Evolutionary conservation across 1,139 yeast species (phyloP).

Genomic region (Yamadazyma pseudoaaseri): DNA sequence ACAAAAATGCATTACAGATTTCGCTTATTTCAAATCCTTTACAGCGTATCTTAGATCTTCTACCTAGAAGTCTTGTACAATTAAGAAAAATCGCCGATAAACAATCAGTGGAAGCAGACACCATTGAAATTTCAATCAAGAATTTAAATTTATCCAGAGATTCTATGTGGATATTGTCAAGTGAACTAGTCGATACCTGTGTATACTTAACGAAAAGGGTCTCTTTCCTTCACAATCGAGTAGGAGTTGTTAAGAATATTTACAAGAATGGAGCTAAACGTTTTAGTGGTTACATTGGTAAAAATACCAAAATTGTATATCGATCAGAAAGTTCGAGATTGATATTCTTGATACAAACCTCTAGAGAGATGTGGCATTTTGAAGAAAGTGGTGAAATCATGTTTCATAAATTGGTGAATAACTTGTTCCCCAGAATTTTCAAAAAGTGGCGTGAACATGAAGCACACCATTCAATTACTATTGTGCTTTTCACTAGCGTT

Average conservation of each 20-base stretch:
- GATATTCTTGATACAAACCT: conserved; percentile 80
- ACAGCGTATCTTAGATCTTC: conserved; percentile 60
- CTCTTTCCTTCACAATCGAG: conserved; percentile 56
- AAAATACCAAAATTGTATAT: conserved; percentile 75
- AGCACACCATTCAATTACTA: conserved; percentile 88
- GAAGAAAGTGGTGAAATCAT: conserved; percentile 94
- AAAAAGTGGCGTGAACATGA: conserved; percentile 83
- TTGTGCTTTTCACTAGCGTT: conserved; percentile 82
- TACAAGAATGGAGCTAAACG: conserved; percentile 68
- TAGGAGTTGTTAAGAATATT: conserved; percentile 62
- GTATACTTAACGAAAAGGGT: conserved; percentile 67
- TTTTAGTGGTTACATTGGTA: conserved; percentile 67
- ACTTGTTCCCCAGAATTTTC: conserved; percentile 85
- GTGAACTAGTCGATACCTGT: conserved; percentile 60
- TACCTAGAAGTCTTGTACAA: conserved; percentile 63
- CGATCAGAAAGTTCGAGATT: conserved; percentile 88
- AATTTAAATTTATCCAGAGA: conserved; percentile 85
- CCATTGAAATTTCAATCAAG: conserved; percentile 77
- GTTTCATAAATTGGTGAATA: conserved; percentile 89
- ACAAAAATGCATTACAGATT: conserved; percentile 31
- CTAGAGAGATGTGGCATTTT: conserved; percentile 97
- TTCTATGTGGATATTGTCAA: conserved; percentile 87
- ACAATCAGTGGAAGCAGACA: conserved; percentile 64
- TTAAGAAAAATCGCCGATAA: conserved; percentile 39
- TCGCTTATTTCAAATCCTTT: conserved; percentile 66